Evolutionary conservation across 306 rosid species (phyloP).

Genomic region (Cicer chorassanicum): DNA sequence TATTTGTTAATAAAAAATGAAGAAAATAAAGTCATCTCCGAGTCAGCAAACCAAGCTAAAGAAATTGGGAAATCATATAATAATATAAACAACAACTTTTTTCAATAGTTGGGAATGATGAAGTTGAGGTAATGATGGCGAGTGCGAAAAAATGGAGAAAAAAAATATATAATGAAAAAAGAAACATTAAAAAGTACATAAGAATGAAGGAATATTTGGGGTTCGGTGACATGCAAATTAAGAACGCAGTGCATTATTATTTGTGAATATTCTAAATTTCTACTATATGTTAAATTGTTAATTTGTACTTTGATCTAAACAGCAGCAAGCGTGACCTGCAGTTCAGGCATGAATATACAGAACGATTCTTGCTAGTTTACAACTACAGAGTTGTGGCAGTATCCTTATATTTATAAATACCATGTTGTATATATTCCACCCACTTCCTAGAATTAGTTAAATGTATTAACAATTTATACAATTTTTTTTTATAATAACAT

Average conservation of each 20-base stretch:
- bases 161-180: not conserved
- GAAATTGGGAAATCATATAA: not conserved
- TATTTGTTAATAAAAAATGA: slow-evolving; percentile 42
- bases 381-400: slow-evolving; percentile 36
- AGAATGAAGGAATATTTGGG: slow-evolving; percentile 81
- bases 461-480: too few relatives aligned
- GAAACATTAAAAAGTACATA: slow-evolving; percentile 29
- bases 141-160: slow-evolving; percentile 59
- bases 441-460: not conserved
- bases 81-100: not conserved
- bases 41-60: slow-evolving; percentile 42
- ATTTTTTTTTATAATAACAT: too few relatives aligned
- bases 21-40: slow-evolving; percentile 45
- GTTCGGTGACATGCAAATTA: slow-evolving; percentile 64
- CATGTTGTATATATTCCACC: not conserved
- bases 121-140: slow-evolving; percentile 61
- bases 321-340: slow-evolving; percentile 66
- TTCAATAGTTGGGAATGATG: slow-evolving; percentile 56
- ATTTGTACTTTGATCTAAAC: slow-evolving; percentile 53
- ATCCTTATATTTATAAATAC: not conserved
- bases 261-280: slow-evolving; percentile 1
- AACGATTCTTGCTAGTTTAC: slow-evolving; percentile 29
- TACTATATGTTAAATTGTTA: slow-evolving; percentile 36
- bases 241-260: slow-evolving; percentile 4
- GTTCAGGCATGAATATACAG: slow-evolving; percentile 30